phyloP scores from a whole-genome alignment of 164 flowering plant genomes.

The Cinnamomum micranthum region DNA sequence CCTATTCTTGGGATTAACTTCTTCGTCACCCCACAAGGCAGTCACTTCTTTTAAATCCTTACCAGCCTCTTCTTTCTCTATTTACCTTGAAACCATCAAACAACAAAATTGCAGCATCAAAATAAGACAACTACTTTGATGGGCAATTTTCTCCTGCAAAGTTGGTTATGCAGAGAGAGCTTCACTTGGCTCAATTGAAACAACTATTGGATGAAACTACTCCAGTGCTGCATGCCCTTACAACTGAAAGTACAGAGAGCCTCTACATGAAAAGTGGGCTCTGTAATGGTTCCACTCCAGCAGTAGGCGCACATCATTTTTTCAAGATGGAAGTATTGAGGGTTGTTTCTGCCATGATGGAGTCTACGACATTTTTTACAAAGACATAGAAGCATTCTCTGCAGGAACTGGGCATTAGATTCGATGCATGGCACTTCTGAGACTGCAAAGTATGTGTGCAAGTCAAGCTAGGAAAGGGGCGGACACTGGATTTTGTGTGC shows the following conservation, averaged over 20 bases:
- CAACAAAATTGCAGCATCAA: no score
- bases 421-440: slow-evolving; percentile 27
- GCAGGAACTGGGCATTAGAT: slow-evolving; percentile 54
- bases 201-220: background rate
- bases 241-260: background rate
- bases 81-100: no score
- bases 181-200: background rate
- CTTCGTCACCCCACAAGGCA: no score
- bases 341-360: slow-evolving; percentile 37
- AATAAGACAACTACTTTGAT: no score
- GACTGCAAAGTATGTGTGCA: slow-evolving; percentile 39
- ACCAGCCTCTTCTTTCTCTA: no score
- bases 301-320: background rate
- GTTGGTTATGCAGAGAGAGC: background rate
- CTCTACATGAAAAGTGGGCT: background rate
- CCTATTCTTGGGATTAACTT: no score
- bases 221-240: background rate
- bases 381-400: slow-evolving; percentile 59
- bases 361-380: slow-evolving; percentile 48
- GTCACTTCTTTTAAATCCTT: no score
- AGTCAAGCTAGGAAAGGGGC: slow-evolving; percentile 20
- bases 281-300: background rate
- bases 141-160: no score
- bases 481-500: slow-evolving; percentile 30
- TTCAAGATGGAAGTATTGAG: background rate